Base-by-base conservation (phyloP, 176 grass and related monocot species). In the Aegilops speltoides region DNA sequence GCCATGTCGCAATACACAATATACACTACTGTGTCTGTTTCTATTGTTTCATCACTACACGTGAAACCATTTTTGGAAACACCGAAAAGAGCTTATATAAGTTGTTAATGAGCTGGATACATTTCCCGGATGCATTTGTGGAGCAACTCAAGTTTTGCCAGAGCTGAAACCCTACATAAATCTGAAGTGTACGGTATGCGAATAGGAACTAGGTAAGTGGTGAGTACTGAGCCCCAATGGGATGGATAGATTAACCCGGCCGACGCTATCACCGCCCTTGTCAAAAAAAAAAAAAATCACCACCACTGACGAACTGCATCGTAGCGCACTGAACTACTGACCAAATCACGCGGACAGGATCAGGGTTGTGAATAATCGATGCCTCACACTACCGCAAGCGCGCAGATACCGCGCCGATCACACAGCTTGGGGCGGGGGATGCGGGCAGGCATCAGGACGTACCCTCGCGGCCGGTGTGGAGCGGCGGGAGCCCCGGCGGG, bases 391-490 rank as follows among this genome's bases (percentile, higher is more conserved):
- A 4, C 16, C 12, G 1, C 50, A 63, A 9, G 29, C 20, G 22
- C 33, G 6, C 7, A 34, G 6, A 0, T 9, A 57, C 16, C 1
- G 24, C 56, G 45, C 32, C 64, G 66, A 87, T 82, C 60, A 82
- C 81, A 75, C 15, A 8, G n/a, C 70, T 5, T 22, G 31, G 73
- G 14, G 43, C 10, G 45, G 33, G 29, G 34, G 54, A 22, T 16
- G 43, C 6, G 43, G 28, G 54, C 6, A 76, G 24, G 64, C 22
- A 25, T 33, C 14, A 64, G 23, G 29, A 73, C 36, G 17, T 87
- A 98, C 93, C 91, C 79, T 86, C 89, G 20, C 88, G 93, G 85
- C 89, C 87, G 61, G 86, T 93, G 77, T 95, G 89, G n/a, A 98
- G 89, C 8, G 87, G 91, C 79, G 91, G 91, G 45, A 98, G 88